These are phyloP conservation scores for Colletotrichum incanum DNA, from an alignment of 2,329 filamentous ascomycete genomes.

Conservation along the genomic window DNA sequence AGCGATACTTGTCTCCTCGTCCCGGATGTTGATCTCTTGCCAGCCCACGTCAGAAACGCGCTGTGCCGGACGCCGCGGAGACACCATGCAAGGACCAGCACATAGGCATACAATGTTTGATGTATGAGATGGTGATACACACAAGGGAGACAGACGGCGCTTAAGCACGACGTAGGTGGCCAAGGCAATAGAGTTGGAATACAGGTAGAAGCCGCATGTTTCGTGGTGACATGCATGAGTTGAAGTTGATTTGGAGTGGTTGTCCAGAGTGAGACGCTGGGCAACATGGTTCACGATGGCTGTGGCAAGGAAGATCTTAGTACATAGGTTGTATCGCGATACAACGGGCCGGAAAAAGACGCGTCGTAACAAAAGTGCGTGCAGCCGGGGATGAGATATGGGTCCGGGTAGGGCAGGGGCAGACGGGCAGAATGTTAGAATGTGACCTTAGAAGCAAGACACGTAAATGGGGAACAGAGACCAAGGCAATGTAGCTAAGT, in stretches of 20 bases:
- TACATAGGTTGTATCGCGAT: not conserved
- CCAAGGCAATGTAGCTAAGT: slow-evolving; percentile 3
- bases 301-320: slow-evolving; percentile 9
- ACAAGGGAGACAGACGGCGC: not conserved
- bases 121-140: not conserved
- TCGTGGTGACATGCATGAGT: not conserved
- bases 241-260: not conserved
- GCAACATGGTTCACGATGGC: slow-evolving; percentile 19
- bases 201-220: not conserved
- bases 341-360: not conserved
- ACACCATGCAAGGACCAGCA: slow-evolving; percentile 13
- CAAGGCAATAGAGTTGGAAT: not conserved
- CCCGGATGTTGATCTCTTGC: not conserved
- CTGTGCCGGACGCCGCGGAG: slow-evolving; percentile 5
- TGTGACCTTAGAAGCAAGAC: not conserved
- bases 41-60: slow-evolving; percentile 4
- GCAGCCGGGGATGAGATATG: not conserved
- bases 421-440: not conserved
- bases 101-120: not conserved
- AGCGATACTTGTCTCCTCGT: not conserved
- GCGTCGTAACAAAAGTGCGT: slow-evolving; percentile 22
- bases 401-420: not conserved
- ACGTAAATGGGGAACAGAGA: not conserved
- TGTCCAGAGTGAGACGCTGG: slow-evolving; percentile 8
- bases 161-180: not conserved